These are phyloP conservation scores for Tagetes erecta DNA, from an alignment of 129 eudicot genomes.

Conservation along the genomic window DNA sequence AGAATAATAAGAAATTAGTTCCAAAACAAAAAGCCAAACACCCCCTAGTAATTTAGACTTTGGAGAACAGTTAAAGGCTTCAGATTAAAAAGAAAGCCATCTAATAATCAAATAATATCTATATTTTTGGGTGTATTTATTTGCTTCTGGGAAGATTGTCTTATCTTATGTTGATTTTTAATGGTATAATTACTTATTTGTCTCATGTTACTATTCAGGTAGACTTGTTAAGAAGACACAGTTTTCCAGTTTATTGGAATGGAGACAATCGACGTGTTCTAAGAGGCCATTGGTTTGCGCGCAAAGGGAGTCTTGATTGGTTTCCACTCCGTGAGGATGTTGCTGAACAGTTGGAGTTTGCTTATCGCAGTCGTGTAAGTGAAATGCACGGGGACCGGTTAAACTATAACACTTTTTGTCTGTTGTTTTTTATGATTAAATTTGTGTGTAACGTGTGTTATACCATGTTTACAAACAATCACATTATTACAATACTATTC, in stretches of 20 bases:
- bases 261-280: constrained; percentile 96
- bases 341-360: constrained; percentile 95
- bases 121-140: neutral
- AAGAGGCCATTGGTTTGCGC: constrained; percentile 99
- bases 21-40: neutral
- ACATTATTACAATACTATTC: neutral
- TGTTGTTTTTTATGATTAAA: neutral
- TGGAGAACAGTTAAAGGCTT: constrained; percentile 8
- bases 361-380: constrained; percentile 74
- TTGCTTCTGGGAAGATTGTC: neutral
- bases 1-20: neutral
- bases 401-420: neutral
- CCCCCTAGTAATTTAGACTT: neutral
- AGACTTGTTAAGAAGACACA: constrained; percentile 81
- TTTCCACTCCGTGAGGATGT: constrained; percentile 96
- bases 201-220: constrained; percentile 52
- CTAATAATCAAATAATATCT: neutral
- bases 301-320: constrained; percentile 95
- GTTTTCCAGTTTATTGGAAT: constrained; percentile 98
- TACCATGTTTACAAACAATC: neutral
- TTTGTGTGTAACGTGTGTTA: neutral
- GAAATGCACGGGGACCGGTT: neutral
- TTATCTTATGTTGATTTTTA: neutral
- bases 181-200: constrained; percentile 16
- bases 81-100: neutral